Evolutionary conservation across 306 rosid species (phyloP), one percentile per base, ranked within the genome.

Genomic region (Hylodesmum podocarpum): DNA sequence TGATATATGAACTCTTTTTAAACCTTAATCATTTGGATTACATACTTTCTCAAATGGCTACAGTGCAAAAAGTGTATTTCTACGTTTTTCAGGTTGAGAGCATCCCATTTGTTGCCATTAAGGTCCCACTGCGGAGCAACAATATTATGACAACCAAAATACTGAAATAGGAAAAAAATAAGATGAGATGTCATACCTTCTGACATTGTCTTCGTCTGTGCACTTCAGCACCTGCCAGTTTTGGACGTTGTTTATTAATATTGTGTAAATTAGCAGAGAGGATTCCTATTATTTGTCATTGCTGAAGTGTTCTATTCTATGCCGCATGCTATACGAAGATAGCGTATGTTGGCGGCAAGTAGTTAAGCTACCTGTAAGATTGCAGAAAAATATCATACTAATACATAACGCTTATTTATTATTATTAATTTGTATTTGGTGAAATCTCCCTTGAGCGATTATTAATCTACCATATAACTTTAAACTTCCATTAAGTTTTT

Each of bases 11-110:
- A 61, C 55, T 61, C 18, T 61, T 37, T 36, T 22, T 14, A 51
- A 29, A 16, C 11, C 1, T 74, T 8, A 46, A 47, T 61, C 72
- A 49, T 66, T 22, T 43, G 34, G 77, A 58, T 67, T 37, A 21
- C 51, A 37, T 59, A 67, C 44, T 66, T 34, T 70, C 67, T 36
- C 80, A 21, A 71, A 66, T 66, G 61, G 65, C 69, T 44, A 53
- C 36, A 27, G 2, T 19, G 22, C 61, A 19, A 21, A 66, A 21
- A 11, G 43, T 9, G 46, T 61, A 73, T 67, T 73, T 13, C 54
- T 19, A 18, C 8, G 7, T 46, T 9, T 39, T 58, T 72, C 53
- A 63, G 18, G 36, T 70, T 62, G 54, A 66, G 13, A 14, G 51
- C 58, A 25, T 77, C 58, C 34, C 44, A 55, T 44, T 71, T 71